These are phyloP conservation scores for Penicillium decumbens DNA, from an alignment of 2,329 filamentous ascomycete species.

Conservation along the genomic window DNA sequence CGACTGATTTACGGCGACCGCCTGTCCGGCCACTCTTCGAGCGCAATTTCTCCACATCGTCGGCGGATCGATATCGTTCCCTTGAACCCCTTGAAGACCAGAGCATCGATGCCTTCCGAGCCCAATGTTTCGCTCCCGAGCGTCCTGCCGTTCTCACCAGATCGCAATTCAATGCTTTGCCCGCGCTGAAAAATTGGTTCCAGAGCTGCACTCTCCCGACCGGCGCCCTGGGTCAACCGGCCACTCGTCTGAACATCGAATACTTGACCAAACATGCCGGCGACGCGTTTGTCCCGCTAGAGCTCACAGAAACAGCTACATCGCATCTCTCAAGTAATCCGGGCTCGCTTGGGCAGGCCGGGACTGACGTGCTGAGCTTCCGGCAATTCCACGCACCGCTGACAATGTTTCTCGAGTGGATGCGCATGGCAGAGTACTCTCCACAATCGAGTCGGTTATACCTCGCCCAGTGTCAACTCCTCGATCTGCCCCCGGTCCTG, in stretches of 20 bases:
- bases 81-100: conserved; percentile 31
- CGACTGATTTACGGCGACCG: background rate
- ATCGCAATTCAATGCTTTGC: conserved; percentile 43
- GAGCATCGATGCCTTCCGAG: conserved; percentile 48
- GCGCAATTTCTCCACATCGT: conserved; percentile 4
- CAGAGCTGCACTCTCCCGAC: conserved; percentile 21
- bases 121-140: conserved; percentile 51
- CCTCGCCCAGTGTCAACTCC: conserved; percentile 74
- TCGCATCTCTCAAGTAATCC: background rate
- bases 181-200: conserved; percentile 61
- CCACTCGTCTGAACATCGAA: conserved; percentile 35
- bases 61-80: conserved; percentile 17
- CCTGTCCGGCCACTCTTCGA: background rate
- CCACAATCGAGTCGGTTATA: conserved; percentile 55
- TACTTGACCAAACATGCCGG: conserved; percentile 46
- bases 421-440: conserved; percentile 25
- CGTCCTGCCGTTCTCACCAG: conserved; percentile 52
- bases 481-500: conserved; percentile 61
- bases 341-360: conserved; percentile 2
- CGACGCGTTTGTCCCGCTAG: conserved; percentile 54
- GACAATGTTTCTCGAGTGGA: conserved; percentile 59
- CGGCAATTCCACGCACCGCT: conserved; percentile 51
- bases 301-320: conserved; percentile 45
- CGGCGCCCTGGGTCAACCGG: conserved; percentile 28
- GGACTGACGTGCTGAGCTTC: conserved; percentile 32